phyloP scores from a whole-genome alignment of 2,329 filamentous ascomycete genomes.

The Colletotrichum nymphaeae region DNA sequence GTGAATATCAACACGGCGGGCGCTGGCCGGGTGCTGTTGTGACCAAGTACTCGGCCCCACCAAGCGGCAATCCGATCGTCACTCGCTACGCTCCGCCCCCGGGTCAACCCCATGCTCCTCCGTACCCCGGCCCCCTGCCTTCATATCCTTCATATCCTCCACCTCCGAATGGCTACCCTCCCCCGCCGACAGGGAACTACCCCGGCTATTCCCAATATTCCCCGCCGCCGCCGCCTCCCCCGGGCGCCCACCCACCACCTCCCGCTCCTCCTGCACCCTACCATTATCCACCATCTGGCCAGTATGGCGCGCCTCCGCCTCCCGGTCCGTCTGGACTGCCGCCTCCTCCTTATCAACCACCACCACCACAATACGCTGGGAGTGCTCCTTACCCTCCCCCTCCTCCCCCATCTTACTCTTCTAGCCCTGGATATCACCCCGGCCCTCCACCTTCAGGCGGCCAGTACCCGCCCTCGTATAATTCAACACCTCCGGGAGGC shows the following conservation, averaged over 20 bases:
- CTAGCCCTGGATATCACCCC: conserved; percentile 18
- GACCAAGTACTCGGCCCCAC: conserved; percentile 33
- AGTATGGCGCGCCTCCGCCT: conserved; percentile 41
- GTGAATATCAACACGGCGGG: conserved; percentile 20
- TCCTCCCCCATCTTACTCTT: conserved; percentile 15
- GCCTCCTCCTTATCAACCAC: conserved; percentile 35
- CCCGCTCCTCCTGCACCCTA: conserved; percentile 15
- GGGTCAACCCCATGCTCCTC: conserved; percentile 29
- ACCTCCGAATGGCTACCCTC: conserved; percentile 7
- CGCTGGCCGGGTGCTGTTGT: conserved; percentile 30
- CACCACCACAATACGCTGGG: conserved; percentile 20
- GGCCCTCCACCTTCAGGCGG: conserved; percentile 7
- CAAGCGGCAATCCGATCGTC: conserved; percentile 28
- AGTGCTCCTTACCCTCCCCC: conserved; percentile 10
- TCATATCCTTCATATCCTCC: conserved; percentile 26
- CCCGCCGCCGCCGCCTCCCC: conserved; percentile 20
- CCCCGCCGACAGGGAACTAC: conserved; percentile 23
- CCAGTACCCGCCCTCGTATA: conserved; percentile 12
- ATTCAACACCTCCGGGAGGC: neutral
- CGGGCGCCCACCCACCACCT: conserved; percentile 22
- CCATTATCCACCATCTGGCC: conserved; percentile 41
- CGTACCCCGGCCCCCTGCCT: conserved; percentile 31
- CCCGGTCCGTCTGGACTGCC: conserved; percentile 37
- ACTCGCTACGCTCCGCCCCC: conserved; percentile 35
- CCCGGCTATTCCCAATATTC: conserved; percentile 17